Evolutionary conservation across 495 filamentous ascomycete genomes (phyloP).

Genomic region (Xylaria nigripes): DNA sequence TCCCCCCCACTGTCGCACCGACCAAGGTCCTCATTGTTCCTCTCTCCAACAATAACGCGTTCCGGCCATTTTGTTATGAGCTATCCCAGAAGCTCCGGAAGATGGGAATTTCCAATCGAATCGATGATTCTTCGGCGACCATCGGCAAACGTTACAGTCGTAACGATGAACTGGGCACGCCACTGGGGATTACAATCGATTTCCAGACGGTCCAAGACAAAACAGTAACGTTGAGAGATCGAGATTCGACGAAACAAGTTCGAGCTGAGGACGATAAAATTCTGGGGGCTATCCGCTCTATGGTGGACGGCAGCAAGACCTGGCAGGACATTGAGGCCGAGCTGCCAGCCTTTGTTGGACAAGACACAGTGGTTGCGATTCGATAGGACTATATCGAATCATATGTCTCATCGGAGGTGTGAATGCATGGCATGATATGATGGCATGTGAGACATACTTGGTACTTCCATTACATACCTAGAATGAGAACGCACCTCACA

Average conservation of each 20-base stretch:
- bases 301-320: constrained; percentile 50
- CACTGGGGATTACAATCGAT: constrained; percentile 62
- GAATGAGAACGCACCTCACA: no score
- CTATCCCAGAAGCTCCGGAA: constrained; percentile 53
- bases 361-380: constrained; percentile 37
- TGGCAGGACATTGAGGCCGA: constrained; percentile 54
- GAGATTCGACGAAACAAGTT: constrained; percentile 66
- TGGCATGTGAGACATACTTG: not conserved
- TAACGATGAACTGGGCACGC: constrained; percentile 67
- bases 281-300: constrained; percentile 50
- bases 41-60: constrained; percentile 53
- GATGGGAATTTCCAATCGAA: constrained; percentile 52
- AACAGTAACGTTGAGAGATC: constrained; percentile 63
- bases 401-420: not conserved
- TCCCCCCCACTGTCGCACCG: constrained; percentile 63
- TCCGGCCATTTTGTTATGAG: constrained; percentile 47
- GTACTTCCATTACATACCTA: no score
- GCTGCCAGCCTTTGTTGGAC: constrained; percentile 52
- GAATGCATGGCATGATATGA: not conserved
- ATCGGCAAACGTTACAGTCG: constrained; percentile 70
- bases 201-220: constrained; percentile 68
- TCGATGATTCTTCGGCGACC: constrained; percentile 59
- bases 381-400: not conserved
- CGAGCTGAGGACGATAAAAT: constrained; percentile 56
- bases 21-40: constrained; percentile 72